Percentiles rank a stretch among this genome's conserved stretches.
These are phyloP conservation scores for Colletotrichum sp. DNA, from an alignment of 2,329 filamentous ascomycete genomes.

Conservation along the genomic window DNA sequence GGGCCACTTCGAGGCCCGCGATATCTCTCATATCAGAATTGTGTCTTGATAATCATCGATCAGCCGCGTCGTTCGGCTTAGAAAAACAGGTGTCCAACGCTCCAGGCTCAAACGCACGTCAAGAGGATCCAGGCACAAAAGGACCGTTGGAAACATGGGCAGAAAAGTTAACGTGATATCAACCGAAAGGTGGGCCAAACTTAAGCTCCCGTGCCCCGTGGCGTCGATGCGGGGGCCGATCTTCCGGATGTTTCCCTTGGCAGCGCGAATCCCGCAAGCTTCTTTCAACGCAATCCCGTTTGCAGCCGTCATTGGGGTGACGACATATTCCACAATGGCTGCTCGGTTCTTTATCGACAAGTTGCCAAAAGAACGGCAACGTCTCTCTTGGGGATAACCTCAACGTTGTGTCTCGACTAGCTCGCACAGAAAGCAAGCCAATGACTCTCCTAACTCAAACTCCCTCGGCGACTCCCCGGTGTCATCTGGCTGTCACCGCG, in stretches of 20 bases:
- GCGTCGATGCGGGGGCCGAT: not conserved
- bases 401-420: not conserved
- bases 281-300: not conserved
- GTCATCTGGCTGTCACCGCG: not conserved
- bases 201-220: not conserved
- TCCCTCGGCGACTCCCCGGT: not conserved
- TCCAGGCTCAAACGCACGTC: not conserved
- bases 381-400: not conserved
- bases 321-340: not conserved
- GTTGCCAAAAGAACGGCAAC: rapidly evolving
- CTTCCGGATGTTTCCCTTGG: not conserved
- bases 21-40: not conserved
- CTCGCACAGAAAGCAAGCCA: not conserved
- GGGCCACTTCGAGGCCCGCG: not conserved
- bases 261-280: not conserved
- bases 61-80: not conserved
- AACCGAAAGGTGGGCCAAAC: not conserved
- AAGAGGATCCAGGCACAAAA: not conserved
- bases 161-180: not conserved
- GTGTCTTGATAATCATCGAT: not conserved
- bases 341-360: not conserved
- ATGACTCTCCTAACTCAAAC: not conserved
- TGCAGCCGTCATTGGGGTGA: not conserved
- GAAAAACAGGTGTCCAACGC: not conserved
- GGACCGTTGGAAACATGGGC: not conserved